Evolutionary conservation across 371 early-diverging fungal genomes (phyloP), one percentile per base, ranked within the genome.

Genomic region (Mortierella sp.): DNA sequence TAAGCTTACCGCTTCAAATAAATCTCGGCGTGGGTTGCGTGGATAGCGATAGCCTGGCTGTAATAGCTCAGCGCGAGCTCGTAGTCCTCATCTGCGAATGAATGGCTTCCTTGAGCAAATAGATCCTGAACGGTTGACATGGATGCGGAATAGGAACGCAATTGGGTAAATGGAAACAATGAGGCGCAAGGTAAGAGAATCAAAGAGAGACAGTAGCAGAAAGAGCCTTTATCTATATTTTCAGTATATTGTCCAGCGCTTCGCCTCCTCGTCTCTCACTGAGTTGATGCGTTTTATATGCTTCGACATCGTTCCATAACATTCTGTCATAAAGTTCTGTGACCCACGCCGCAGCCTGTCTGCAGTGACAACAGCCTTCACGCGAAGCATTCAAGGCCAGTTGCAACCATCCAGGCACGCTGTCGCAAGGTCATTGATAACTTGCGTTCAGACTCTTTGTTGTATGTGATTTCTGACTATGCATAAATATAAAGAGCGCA

Each of bases 71-170:
- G 80, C 51, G 89, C 84, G 28, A 57, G 60, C 43, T 82, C 78
- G 61, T 82, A 88, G 67, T 85, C 85, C 42, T 84, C 88, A 56
- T 85, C 84, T 47, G 84, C 81, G 62, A 84, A 89, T 28, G 85
- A 83, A 56, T 82, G 72, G 68, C 81, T 85, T 9, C 83, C 88
- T 55, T 83, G 64, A 44, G 79, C 78, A 46, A 70, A 86, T 55
- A 81, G 69, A 9, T 56, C 60, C 27, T 73, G 72, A 48, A 65
- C 86, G 19, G 59, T 59, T n/a, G 63, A 30, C 69, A 69, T 69
- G 46, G 31, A 19, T 23, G 21, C 34, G 5, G 5, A 34, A 34
- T 11, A 11, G 5, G 34, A 34, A 34, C 34, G 34, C 11, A 11
- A 34, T 5, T 5, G 34, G 34, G 34, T 7, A 5, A 34, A 34